Evolutionary conservation across 2,329 filamentous ascomycete genomes (phyloP), one percentile per base, ranked within the genome.

Genomic region (Calcarisporium arbuscula): DNA sequence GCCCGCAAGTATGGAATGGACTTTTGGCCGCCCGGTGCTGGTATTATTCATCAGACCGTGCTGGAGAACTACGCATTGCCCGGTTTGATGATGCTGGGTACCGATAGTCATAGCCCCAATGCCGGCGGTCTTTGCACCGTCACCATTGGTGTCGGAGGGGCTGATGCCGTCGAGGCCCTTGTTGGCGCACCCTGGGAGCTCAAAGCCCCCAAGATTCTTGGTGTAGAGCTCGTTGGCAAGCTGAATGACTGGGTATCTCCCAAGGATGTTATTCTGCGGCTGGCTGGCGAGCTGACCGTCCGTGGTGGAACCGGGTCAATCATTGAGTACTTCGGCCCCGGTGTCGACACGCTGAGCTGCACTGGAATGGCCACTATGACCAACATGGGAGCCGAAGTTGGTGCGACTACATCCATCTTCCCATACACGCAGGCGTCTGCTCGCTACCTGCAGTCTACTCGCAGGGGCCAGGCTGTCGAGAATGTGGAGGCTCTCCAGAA

Each of bases 51-150:
- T 65, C 92, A 98, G 73, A 94, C 86, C 34, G 92, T 98, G 16
- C 65, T 98, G 50, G 92, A 98, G 68, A 96, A 98, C 65, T 98
- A 98, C 57, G 85, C 89, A 21, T 80, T 90, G n/a, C 92, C 92
- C 15, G 92, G 92, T 32, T 65, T 96, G 49, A 95, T 98, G 89
- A 96, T 98, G 88, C 75, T 98, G 26, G 92, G 92, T 36, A 98
- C 92, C 19, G 92, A 98, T 62, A 94, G 86, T 53, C 92, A 98
- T 62, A 95, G 88, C 29, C 92, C 92, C 28, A 98, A 96, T 56
- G 92, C 87, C n/a, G 92, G 92, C 50, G 92, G 92, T 39, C 69
- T 96, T 35, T 88, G 85, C 48, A 89, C 87, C 5, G 87, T 95
- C 51, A 92, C 92, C 8, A 96, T 98, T 57, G 92, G 92, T 59